A percentile compares a stretch with the other conserved stretches of the same genome.
phyloP scores from a whole-genome alignment of 495 filamentous ascomycete species.

The Apiosordaria backusii region DNA sequence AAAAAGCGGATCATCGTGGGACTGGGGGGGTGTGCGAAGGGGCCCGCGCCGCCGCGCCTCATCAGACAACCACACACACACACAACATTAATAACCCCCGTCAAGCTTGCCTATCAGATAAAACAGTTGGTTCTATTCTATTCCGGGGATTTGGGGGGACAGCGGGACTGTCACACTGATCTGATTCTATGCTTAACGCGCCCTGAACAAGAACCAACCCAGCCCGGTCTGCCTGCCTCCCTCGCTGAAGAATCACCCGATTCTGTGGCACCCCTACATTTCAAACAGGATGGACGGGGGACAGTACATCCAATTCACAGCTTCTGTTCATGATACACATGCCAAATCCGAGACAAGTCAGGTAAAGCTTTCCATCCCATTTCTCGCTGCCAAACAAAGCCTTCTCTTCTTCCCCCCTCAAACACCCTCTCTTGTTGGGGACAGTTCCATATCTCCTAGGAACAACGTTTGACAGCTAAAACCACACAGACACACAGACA shows the following conservation, averaged over 20 bases:
- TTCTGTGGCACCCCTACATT: neutral
- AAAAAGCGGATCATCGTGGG: conserved; percentile 6
- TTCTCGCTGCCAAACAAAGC: too few species aligned
- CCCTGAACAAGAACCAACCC: too few species aligned
- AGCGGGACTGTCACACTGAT: too few species aligned
- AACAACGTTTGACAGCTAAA: too few species aligned
- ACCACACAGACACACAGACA: neutral
- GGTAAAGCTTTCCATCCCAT: neutral
- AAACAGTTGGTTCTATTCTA: neutral
- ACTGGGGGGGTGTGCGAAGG: neutral
- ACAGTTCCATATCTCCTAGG: too few species aligned
- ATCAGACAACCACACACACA: neutral
- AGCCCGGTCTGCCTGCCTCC: neutral
- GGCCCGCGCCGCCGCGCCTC: neutral
- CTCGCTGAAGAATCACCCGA: neutral
- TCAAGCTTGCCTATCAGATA: neutral
- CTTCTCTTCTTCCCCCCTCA: too few species aligned
- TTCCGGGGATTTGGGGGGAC: neutral
- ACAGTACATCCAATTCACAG: neutral
- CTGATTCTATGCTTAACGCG: too few species aligned
- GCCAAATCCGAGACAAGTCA: neutral
- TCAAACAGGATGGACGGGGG: too few species aligned
- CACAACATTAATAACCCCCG: neutral
- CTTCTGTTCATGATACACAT: neutral
- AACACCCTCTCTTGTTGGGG: too few species aligned